These are phyloP conservation scores for Trichoderma sp. DNA, from an alignment of 2,329 filamentous ascomycete species.

Conservation along the genomic window DNA sequence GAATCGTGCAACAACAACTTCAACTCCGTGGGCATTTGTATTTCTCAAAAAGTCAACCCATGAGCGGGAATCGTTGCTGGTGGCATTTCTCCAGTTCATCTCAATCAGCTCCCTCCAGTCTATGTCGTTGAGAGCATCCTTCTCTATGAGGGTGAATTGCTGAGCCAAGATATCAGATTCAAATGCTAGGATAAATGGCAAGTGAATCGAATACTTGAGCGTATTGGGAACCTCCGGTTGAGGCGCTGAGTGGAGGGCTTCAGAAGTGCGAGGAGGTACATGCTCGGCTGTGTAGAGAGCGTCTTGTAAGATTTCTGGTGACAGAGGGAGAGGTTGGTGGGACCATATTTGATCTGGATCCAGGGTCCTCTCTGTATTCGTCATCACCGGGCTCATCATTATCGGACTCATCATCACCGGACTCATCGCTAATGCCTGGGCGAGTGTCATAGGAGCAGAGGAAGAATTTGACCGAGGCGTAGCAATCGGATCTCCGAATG, in stretches of 20 bases:
- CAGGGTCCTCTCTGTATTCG: constrained; percentile 1
- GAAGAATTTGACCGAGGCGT: constrained; percentile 32
- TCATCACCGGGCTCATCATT: not conserved
- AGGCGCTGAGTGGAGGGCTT: constrained; percentile 37
- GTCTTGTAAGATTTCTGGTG: constrained; percentile 44
- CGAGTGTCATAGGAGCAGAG: constrained; percentile 48
- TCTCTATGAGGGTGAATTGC: constrained; percentile 82
- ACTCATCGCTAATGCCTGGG: constrained; percentile 40
- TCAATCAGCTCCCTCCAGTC: constrained; percentile 86
- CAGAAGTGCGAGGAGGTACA: constrained; percentile 31
- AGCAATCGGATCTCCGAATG: constrained; percentile 27
- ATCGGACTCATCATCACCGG: constrained; percentile 1
- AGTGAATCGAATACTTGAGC: constrained; percentile 53
- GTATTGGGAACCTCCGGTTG: constrained; percentile 30
- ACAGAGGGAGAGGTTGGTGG: constrained; percentile 33
- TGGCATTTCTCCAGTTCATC: constrained; percentile 73
- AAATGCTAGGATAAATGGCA: constrained; percentile 78
- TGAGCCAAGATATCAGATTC: constrained; percentile 76
- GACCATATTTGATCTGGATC: constrained; percentile 12
- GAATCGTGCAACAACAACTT: constrained; percentile 81
- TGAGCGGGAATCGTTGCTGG: constrained; percentile 62
- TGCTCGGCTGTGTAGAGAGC: constrained; percentile 35
- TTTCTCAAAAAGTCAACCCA: constrained; percentile 80
- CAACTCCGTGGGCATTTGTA: constrained; percentile 69
- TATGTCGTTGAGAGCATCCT: constrained; percentile 80